These are phyloP conservation scores for Sherardia arvensis DNA, from an alignment of 257 asterid species.

Conservation along the genomic window DNA sequence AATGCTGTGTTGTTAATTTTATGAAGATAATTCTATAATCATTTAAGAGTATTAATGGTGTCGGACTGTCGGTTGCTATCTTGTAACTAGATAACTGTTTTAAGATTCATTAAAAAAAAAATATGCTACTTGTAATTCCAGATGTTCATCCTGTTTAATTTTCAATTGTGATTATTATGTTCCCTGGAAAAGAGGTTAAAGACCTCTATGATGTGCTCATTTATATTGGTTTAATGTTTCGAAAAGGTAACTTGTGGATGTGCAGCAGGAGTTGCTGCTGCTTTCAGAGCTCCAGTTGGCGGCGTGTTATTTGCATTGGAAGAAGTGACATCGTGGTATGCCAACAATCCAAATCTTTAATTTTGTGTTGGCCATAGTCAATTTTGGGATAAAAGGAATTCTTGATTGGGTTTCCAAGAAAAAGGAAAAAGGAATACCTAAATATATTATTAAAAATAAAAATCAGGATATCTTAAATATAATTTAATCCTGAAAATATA, in stretches of 20 bases:
- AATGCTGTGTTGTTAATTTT: background rate
- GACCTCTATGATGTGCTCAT: slow-evolving; percentile 35
- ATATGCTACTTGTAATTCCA: background rate
- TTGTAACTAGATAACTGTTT: background rate
- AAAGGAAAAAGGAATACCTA: background rate
- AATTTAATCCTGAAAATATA: background rate
- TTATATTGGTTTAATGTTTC: slow-evolving; percentile 39
- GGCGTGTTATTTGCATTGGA: slow-evolving; percentile 97
- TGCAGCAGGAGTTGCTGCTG: slow-evolving; percentile 99
- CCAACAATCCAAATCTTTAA: slow-evolving; percentile 14
- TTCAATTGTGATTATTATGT: background rate
- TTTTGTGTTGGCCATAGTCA: background rate
- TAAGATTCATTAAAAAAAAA: no score
- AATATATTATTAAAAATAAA: background rate
- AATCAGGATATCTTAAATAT: background rate
- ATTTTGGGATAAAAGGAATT: background rate
- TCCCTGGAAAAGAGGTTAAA: background rate
- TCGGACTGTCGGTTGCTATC: background rate
- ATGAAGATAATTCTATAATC: background rate
- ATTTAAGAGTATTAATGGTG: background rate
- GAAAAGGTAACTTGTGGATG: slow-evolving; percentile 99
- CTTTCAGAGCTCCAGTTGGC: slow-evolving; percentile 99
- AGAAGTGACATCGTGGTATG: slow-evolving; percentile 98
- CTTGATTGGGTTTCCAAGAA: background rate
- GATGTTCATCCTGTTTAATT: background rate